Evolutionary conservation across 2,329 filamentous ascomycete species (phyloP), one percentile per base, ranked within the genome.

Genomic region (Aureobasidium leucospermi): DNA sequence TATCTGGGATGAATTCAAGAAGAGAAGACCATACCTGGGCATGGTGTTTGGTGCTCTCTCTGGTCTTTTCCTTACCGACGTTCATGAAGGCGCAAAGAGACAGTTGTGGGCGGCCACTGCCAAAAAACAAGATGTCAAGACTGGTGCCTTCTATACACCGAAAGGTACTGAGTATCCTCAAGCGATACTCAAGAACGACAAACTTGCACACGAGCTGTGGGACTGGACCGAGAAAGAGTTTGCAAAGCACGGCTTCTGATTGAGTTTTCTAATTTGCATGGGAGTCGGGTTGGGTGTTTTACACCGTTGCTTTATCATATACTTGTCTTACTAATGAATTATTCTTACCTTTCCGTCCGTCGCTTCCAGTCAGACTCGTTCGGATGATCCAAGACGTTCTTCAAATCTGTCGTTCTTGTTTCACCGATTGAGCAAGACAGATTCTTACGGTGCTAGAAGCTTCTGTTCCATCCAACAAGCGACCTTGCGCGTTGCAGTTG

Each of bases 71-170:
- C 61, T 64, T 9, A 66, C 63, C 11, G 63, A 65, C 8, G 61
- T 66, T 13, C 62, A 66, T 41, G 60, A 63, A 6, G 68, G 68
- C 1, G 65, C 66, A 11, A 65, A 65, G 59, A 67, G 65, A 43
- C 61, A 65, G 58, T 59, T 70, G 6, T 70, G 68, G 67, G 67
- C 65, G 9, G 64, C 66, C 5, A 65, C 65, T 9, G 65, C 63
- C 10, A 39, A 32, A 4, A 36, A 58, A 6, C 65, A 62, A 41
- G 52, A 62, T 38, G 51, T 67, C 23, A 39, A 38, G 49, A 67
- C 62, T 60, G 74, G 72, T 1, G 64, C 64, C 43, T 76, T 74
- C 56, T 76, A 74, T 52, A 67, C 73, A 45, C 73, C 74, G 8
- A 67, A 74, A 41, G 73, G 68, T 5, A 59, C 62, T 36, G 66